phyloP scores from a whole-genome alignment of 176 grass and related monocot species.

The Cenchrus americanus region DNA sequence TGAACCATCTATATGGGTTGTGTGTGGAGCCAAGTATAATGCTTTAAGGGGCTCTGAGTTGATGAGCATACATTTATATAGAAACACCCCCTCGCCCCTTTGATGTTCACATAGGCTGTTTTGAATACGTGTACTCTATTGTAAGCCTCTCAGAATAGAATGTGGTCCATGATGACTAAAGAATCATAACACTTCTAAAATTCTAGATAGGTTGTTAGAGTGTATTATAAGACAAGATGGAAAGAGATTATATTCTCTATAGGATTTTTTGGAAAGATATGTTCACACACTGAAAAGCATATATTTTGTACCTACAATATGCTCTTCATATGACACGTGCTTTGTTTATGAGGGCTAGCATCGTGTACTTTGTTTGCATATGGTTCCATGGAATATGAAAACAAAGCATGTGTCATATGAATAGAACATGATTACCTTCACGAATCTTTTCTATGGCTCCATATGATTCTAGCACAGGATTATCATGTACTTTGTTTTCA shows the following conservation, averaged over 20 bases:
- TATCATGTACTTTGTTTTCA: not conserved
- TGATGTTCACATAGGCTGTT: constrained; percentile 3
- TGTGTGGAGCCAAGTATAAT: constrained; percentile 16
- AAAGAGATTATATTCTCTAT: constrained; percentile 33
- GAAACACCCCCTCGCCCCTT: not conserved
- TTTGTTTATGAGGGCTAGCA: not conserved
- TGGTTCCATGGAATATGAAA: not conserved
- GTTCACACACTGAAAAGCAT: not conserved
- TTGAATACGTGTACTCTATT: not conserved
- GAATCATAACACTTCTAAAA: constrained; percentile 19
- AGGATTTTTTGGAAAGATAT: not conserved
- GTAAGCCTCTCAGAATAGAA: not conserved
- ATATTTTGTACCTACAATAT: constrained; percentile 25
- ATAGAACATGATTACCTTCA: no score
- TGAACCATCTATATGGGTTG: constrained; percentile 29
- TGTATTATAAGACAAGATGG: not conserved
- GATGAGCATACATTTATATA: constrained; percentile 34
- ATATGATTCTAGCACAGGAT: no score
- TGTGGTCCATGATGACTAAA: constrained; percentile 13
- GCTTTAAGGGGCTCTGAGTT: constrained; percentile 17
- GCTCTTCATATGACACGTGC: not conserved
- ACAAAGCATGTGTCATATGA: no score
- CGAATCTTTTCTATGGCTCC: no score
- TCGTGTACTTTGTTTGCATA: not conserved
- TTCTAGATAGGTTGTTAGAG: constrained; percentile 33